Conservation (phyloP, 108 stramenopile species). For the Fragilariopsis cylindrus region DNA sequence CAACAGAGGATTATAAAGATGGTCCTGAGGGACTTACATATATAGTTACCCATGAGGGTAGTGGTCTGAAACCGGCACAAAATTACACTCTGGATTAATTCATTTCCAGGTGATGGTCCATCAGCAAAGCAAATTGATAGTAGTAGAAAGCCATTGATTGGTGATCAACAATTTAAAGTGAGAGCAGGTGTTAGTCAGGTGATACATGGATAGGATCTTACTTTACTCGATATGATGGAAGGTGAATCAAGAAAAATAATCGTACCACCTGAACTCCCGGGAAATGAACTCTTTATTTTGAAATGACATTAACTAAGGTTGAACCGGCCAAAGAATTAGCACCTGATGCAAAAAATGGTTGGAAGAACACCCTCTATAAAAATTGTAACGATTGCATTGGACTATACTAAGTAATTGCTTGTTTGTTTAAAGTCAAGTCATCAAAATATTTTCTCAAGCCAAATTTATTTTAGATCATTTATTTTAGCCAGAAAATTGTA, state of each 20-base stretch:
- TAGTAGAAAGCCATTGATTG: constrained; percentile 30
- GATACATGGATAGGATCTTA: constrained; percentile 74
- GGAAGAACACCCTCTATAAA: constrained; percentile 47
- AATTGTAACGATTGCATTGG: too few species aligned
- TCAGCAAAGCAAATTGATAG: constrained; percentile 35
- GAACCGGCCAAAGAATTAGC: constrained; percentile 32
- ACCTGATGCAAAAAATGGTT: constrained; percentile 45
- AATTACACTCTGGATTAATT: constrained; percentile 45
- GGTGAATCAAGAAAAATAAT: constrained; percentile 54
- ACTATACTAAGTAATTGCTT: too few species aligned
- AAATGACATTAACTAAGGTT: constrained; percentile 55
- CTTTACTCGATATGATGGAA: constrained; percentile 63
- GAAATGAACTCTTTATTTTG: constrained; percentile 64
- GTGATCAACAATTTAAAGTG: constrained; percentile 43
- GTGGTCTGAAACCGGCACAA: constrained; percentile 32
- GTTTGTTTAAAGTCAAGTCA: too few species aligned
- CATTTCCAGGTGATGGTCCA: constrained; percentile 39
- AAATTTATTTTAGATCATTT: too few species aligned
- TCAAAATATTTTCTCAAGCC: too few species aligned
- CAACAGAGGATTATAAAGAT: constrained; percentile 16
- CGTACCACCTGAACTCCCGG: constrained; percentile 72
- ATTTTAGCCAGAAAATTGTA: too few species aligned
- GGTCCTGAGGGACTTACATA: constrained; percentile 50
- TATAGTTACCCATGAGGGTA: constrained; percentile 27
- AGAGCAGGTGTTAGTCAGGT: constrained; percentile 59